Conservation (phyloP, 75 land plant species). For the Cupressus sempervirens region DNA sequence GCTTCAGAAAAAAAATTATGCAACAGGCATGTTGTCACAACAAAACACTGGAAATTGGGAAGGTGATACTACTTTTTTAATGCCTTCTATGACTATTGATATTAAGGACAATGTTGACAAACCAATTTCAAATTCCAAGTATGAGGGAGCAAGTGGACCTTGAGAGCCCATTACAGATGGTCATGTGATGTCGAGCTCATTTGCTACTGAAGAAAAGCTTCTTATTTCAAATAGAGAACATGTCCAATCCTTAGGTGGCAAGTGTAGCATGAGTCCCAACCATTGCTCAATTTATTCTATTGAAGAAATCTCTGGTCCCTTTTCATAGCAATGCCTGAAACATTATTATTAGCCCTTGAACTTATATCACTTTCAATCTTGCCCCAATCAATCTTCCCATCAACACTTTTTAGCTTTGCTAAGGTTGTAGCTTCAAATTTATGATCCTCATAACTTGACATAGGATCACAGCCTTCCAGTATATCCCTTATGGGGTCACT, state of each 20-base stretch:
- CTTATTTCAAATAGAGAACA: background rate
- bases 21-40: slow-evolving; percentile 2
- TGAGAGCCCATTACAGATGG: background rate
- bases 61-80: background rate
- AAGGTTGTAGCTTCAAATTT: too few relatives aligned
- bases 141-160: background rate
- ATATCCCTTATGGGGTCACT: too few relatives aligned
- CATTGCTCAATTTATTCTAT: too few relatives aligned
- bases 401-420: too few relatives aligned
- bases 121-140: background rate
- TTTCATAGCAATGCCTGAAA: too few relatives aligned
- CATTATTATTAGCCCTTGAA: too few relatives aligned
- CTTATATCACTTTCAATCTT: too few relatives aligned
- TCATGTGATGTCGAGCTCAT: background rate
- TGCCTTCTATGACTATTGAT: background rate
- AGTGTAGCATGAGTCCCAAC: background rate
- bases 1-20: background rate
- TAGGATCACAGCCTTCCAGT: too few relatives aligned
- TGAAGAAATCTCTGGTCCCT: too few relatives aligned
- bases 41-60: background rate
- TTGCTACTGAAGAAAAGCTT: background rate
- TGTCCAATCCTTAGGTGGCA: background rate
- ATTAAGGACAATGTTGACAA: background rate
- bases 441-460: too few relatives aligned
- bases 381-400: too few relatives aligned